Evolutionary conservation across 768 basidiomycete genomes (phyloP), one percentile per base, ranked within the genome.

Genomic region (Hericium coralloides): DNA sequence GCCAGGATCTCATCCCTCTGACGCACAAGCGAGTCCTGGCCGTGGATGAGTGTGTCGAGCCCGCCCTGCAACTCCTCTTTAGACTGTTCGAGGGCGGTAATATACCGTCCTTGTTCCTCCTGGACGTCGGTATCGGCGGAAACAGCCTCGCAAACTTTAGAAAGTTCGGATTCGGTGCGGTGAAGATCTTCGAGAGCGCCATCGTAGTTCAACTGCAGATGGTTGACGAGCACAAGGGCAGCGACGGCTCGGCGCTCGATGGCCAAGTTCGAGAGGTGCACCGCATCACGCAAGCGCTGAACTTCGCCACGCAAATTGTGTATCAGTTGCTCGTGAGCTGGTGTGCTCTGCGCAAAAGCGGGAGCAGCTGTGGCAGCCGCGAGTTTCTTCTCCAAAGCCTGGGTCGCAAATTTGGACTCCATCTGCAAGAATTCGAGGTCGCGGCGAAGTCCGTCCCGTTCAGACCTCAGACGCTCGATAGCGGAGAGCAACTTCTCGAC

Each of bases 361-460:
- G 43, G 25, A 14, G 49, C 55, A 22, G 66, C 63, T 12, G 55
- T 56, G 41, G 62, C 60, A n/a, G 69, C 60, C 1, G 73, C 67
- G 20, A 86, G 69, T 57, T 78, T 79, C 37, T 74, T 72, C 63
- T 84, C 76, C 50, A 85, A 68, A 0, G 82, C 78, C 58, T 88
- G 79, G 15, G 82, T 76, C 2, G 81, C 72, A 63, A 88, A 85
- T 60, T 73, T 79, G 23, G 81, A 80, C 69, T 92, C 89, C 2
- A 76, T 73, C 60, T 86, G 78, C 55, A 85, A 71, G 68, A 90
- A 92, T 51, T 86, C 76, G 14, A 91, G 68, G 55, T 85, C 78
- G 6, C 83, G 77, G 52, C 77, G 77, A 25, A 89, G 74, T 49
- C 69, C 72, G 59, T 90, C 84, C 4, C 88, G 76, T 62, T 91